These are phyloP conservation scores for Alternaria postmessia DNA, from an alignment of 2,329 filamentous ascomycete genomes.

Conservation along the genomic window DNA sequence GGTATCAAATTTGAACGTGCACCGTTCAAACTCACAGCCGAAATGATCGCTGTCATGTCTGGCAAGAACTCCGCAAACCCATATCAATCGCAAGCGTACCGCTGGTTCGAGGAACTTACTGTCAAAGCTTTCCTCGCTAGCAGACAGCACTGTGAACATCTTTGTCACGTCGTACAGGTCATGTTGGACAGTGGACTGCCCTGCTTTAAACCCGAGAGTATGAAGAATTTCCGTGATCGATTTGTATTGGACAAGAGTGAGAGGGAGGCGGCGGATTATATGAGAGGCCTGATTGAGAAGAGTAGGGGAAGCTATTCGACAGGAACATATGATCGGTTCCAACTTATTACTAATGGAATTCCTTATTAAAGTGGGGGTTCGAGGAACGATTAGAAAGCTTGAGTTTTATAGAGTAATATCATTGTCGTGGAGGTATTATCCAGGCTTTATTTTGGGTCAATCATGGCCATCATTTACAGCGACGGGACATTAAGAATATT, in stretches of 20 bases:
- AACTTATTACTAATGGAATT: conserved; percentile 95
- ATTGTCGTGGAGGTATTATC: neutral
- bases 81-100: conserved; percentile 81
- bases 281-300: conserved; percentile 87
- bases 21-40: conserved; percentile 95
- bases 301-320: conserved; percentile 92
- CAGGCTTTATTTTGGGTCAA: neutral
- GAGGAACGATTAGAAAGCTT: neutral
- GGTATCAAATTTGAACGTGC: conserved; percentile 98
- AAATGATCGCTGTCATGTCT: conserved; percentile 99
- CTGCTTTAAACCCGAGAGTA: conserved; percentile 96
- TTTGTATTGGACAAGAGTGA: conserved; percentile 94
- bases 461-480: neutral
- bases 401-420: neutral
- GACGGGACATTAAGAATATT: neutral
- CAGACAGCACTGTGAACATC: conserved; percentile 84
- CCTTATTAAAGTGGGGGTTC: conserved; percentile 69
- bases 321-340: conserved; percentile 96
- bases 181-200: conserved; percentile 97
- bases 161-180: conserved; percentile 86
- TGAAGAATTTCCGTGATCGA: conserved; percentile 88
- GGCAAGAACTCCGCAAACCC: conserved; percentile 61
- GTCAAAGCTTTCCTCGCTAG: conserved; percentile 93
- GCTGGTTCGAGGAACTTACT: conserved; percentile 95
- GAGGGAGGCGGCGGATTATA: conserved; percentile 92